Conservation (phyloP, 768 basidiomycete genomes). For the Ramaria sp. region DNA sequence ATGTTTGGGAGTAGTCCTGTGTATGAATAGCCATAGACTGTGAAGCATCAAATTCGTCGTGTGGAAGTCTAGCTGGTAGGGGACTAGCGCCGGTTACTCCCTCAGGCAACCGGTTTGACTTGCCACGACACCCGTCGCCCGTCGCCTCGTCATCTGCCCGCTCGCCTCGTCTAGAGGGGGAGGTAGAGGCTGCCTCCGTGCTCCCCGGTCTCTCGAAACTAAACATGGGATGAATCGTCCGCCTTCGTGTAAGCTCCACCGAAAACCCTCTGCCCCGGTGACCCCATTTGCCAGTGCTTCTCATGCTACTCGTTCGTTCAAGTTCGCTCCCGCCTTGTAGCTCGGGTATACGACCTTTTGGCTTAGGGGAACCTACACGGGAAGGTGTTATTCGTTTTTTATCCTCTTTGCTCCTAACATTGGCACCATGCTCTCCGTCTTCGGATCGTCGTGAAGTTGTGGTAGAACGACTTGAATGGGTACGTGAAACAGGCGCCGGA, state of each 20-base stretch:
- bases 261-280: conserved; percentile 2
- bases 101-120: not conserved
- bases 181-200: not conserved
- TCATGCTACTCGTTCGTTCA: conserved; percentile 1
- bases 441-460: not conserved
- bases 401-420: not conserved
- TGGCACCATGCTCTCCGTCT: not conserved
- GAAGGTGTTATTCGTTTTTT: conserved; percentile 1
- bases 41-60: not conserved
- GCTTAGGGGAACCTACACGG: conserved; percentile 3
- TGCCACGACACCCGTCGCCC: not conserved
- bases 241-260: not conserved
- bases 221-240: conserved; percentile 8
- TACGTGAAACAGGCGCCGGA: not conserved
- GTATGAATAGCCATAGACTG: not conserved
- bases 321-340: not conserved
- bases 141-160: not conserved
- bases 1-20: not conserved
- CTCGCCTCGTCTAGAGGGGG: not conserved
- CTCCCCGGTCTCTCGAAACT: conserved; percentile 7
- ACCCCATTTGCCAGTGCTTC: conserved; percentile 8
- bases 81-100: not conserved
- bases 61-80: not conserved
- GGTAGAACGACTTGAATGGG: not conserved
- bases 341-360: not conserved